A percentile compares a stretch with the other conserved stretches of the same genome.
These are phyloP conservation scores for Hericium coralloides DNA, from an alignment of 768 basidiomycete species.

Conservation along the genomic window DNA sequence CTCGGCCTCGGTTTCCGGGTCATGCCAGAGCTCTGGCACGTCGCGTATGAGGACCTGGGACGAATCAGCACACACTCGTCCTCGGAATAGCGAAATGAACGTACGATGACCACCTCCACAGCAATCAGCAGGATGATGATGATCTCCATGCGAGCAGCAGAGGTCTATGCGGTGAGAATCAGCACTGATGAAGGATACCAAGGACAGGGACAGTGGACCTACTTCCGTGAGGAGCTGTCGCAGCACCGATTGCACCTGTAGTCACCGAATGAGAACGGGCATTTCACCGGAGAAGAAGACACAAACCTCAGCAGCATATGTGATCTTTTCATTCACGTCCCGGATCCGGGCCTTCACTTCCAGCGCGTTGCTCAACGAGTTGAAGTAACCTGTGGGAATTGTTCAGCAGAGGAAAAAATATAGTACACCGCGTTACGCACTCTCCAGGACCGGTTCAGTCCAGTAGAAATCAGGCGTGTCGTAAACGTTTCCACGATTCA, in stretches of 20 bases:
- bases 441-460: constrained; percentile 86
- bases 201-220: background rate
- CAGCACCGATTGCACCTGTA: constrained; percentile 75
- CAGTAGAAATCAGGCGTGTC: constrained; percentile 93
- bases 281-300: background rate
- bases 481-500: constrained; percentile 82
- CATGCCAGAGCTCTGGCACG: constrained; percentile 64
- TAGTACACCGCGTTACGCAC: constrained; percentile 27
- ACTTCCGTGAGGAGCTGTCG: constrained; percentile 87
- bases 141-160: constrained; percentile 86
- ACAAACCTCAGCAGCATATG: constrained; percentile 71
- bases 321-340: constrained; percentile 86
- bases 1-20: background rate
- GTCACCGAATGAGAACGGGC: background rate
- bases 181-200: background rate
- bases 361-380: constrained; percentile 73
- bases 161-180: constrained; percentile 45
- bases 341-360: constrained; percentile 79
- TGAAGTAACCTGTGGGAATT: constrained; percentile 56
- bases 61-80: background rate
- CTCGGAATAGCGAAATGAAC: constrained; percentile 17
- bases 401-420: background rate
- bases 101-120: constrained; percentile 87
- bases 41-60: constrained; percentile 65
- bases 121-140: constrained; percentile 94